Evolutionary conservation across 495 filamentous ascomycete genomes (phyloP), one percentile per base, ranked within the genome.

Genomic region (Podospora appendiculata): DNA sequence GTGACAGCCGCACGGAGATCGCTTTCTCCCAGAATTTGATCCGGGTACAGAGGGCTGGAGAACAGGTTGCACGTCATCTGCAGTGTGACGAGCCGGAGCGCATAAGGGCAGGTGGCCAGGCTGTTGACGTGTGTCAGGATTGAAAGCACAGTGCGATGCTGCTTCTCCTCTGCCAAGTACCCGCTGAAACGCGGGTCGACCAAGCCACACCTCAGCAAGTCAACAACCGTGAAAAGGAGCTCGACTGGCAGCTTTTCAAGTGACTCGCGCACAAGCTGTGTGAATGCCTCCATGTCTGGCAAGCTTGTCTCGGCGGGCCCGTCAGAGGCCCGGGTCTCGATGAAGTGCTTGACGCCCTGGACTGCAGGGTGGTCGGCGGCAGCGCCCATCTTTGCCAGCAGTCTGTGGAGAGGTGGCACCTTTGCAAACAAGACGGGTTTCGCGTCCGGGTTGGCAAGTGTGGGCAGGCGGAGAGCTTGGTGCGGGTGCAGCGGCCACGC

Each of bases 121-220:
- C 68, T 56, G 45, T 77, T 81, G 35, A 84, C 72, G 49, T 82
- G 77, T 8, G 76, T 61, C 33, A 97, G 69, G 6, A 96, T 59
- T 9, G 81, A 70, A 48, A 78, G 59, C 17, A 95, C 70, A 12
- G 87, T 89, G 41, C 64, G 59, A 54, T 86, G 83, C 35, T 71
- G 66, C 25, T 69, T 60, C 60, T 95, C 87, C 68, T 92, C 86
- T 12, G 89, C 90, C 54, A 89, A 90, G 68, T 82, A 93, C 52
- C 87, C 84, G 58, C 87, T 87, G n/a, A 95, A 74, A n/a, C 93
- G 81, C 18, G 84, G 74, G 58, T 98, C 92, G 6, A 86, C 74
- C 42, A 94, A 79, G 8, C 86, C 79, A 50, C 86, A 76, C 8
- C 93, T 80, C 48, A 93, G 73, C 16, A 98, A 78, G 59, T 96